Conservation (phyloP, 352 stramenopile genomes). For the Globisporangium polare region DNA sequence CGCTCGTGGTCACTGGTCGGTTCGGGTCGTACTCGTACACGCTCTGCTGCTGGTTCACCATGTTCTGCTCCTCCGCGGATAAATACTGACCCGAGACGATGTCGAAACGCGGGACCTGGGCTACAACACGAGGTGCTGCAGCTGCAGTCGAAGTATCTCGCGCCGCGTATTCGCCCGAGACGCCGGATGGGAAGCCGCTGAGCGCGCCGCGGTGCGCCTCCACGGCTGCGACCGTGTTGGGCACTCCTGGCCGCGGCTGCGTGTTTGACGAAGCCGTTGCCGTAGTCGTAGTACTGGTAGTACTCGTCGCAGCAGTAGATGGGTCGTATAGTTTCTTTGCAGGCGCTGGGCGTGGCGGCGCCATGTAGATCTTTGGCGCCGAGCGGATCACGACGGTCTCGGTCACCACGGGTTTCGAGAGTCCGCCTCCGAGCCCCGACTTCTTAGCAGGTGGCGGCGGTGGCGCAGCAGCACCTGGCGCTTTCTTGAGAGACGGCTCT, state of each 20-base stretch:
- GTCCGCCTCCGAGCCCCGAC: constrained; percentile 7
- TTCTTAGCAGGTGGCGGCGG: constrained; percentile 7
- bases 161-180: constrained; percentile 42
- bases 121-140: constrained; percentile 9
- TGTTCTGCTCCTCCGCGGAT: constrained; percentile 64
- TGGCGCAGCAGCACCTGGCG: constrained; percentile 8
- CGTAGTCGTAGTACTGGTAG: not conserved
- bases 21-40: constrained; percentile 82
- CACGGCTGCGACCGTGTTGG: constrained; percentile 49
- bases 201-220: constrained; percentile 53
- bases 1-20: constrained; percentile 22
- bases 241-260: constrained; percentile 17
- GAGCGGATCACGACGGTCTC: constrained; percentile 29
- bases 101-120: constrained; percentile 46
- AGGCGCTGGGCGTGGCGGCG: constrained; percentile 54
- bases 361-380: constrained; percentile 67
- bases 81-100: constrained; percentile 67
- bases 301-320: not conserved
- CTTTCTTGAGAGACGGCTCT: constrained; percentile 27
- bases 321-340: constrained; percentile 22
- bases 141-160: not conserved
- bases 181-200: constrained; percentile 60
- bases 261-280: not conserved
- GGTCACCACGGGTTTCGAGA: constrained; percentile 12
- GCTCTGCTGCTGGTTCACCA: constrained; percentile 82